A percentile compares a stretch with the other conserved stretches of the same genome.
phyloP scores from a whole-genome alignment of 1,284 basidiomycete species.

The Cutaneotrichosporon sp. region DNA sequence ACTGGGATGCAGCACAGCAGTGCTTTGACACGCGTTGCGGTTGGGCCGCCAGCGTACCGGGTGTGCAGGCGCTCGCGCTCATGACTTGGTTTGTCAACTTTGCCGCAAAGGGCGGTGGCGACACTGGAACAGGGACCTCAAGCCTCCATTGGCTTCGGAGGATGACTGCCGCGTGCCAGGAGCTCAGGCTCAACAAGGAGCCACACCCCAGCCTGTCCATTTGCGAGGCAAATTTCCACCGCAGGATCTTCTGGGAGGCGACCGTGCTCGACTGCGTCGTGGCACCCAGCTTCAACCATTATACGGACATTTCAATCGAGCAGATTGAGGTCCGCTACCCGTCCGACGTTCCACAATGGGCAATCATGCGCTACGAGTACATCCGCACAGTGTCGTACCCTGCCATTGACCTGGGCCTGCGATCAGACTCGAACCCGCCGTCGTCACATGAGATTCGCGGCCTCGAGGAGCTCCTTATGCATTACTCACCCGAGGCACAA shows the following conservation, averaged over 20 bases:
- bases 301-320: slow-evolving; percentile 39
- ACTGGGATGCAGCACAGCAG: slow-evolving; percentile 44
- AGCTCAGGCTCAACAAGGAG: slow-evolving; percentile 47
- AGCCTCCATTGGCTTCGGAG: slow-evolving; percentile 48
- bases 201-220: slow-evolving; percentile 40
- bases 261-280: slow-evolving; percentile 43
- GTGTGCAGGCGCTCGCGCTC: slow-evolving; percentile 44
- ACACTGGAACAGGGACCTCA: slow-evolving; percentile 18
- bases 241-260: slow-evolving; percentile 45
- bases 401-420: slow-evolving; percentile 42
- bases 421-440: slow-evolving; percentile 37
- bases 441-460: slow-evolving; percentile 32
- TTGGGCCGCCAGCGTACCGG: slow-evolving; percentile 44
- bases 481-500: slow-evolving; percentile 27
- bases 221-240: slow-evolving; percentile 43
- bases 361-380: slow-evolving; percentile 38
- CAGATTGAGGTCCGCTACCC: slow-evolving; percentile 43
- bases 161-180: slow-evolving; percentile 43
- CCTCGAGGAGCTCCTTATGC: slow-evolving; percentile 30
- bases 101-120: slow-evolving; percentile 43
- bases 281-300: slow-evolving; percentile 45
- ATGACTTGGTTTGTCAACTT: slow-evolving; percentile 45
- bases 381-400: slow-evolving; percentile 37
- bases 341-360: slow-evolving; percentile 11
- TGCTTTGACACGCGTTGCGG: slow-evolving; percentile 50